Conservation (phyloP, 768 basidiomycete genomes). For the Tremella mesenterica region DNA sequence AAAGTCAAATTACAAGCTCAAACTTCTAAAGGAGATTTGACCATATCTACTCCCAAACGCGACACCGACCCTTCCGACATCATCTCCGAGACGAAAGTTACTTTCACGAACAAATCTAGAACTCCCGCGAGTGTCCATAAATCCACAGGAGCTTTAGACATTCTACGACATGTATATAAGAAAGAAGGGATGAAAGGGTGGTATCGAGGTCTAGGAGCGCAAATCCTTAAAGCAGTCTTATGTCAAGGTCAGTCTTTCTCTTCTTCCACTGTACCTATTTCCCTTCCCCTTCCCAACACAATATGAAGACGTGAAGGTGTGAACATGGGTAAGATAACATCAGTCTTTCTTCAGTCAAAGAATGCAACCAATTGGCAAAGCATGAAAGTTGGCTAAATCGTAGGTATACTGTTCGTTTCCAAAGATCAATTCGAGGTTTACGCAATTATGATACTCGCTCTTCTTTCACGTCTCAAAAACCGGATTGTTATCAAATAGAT, state of each 20-base stretch:
- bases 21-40: too few relatives aligned
- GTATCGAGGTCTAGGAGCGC: conserved; percentile 98
- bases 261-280: background rate
- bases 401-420: conserved; percentile 75
- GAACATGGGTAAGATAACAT: too few relatives aligned
- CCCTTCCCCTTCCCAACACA: background rate
- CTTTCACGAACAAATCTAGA: too few relatives aligned
- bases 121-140: conserved; percentile 3
- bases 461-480: conserved; percentile 8
- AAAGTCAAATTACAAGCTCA: conserved; percentile 96
- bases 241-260: conserved; percentile 59
- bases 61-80: background rate
- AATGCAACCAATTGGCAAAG: too few relatives aligned
- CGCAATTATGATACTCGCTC: conserved; percentile 51
- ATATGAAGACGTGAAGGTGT: too few relatives aligned
- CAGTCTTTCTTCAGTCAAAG: too few relatives aligned
- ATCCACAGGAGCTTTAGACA: conserved; percentile 60
- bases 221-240: conserved; percentile 89
- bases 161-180: conserved; percentile 62
- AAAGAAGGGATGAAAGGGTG: conserved; percentile 79
- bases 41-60: background rate
- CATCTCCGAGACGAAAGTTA: background rate
- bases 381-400: background rate
- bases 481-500: background rate
- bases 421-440: conserved; percentile 95